Percentiles rank a stretch among this genome's conserved stretches.
Conservation (phyloP, 179 eudicot genomes). For the Spergularia azorica region DNA sequence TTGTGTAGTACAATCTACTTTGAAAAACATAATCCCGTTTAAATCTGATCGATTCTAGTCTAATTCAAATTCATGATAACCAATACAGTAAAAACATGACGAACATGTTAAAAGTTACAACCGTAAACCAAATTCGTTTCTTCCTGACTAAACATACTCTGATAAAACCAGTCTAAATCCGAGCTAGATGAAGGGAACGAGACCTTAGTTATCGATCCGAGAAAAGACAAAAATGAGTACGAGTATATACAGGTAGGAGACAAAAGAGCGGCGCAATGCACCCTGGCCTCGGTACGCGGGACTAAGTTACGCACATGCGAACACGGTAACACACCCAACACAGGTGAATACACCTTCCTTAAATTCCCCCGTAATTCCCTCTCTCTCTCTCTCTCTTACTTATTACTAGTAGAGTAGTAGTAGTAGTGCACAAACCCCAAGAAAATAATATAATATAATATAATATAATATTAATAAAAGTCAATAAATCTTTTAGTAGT, state of each 20-base stretch:
- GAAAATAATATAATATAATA: too few relatives aligned
- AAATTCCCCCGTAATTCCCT: slow-evolving; percentile 28
- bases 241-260: not conserved
- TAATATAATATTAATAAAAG: not conserved
- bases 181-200: not conserved
- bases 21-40: too few relatives aligned
- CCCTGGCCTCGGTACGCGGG: slow-evolving; percentile 22
- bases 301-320: slow-evolving; percentile 23
- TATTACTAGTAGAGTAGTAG: not conserved
- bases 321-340: not conserved
- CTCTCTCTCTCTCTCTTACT: not conserved
- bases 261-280: slow-evolving; percentile 31
- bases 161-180: not conserved
- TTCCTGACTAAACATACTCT: too few relatives aligned
- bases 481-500: not conserved
- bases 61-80: too few relatives aligned
- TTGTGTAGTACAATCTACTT: too few relatives aligned
- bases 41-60: too few relatives aligned
- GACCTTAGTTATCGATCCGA: not conserved
- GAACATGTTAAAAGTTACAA: too few relatives aligned
- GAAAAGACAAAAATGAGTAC: too few relatives aligned
- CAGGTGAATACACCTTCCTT: not conserved
- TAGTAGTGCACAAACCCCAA: not conserved
- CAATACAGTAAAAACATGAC: too few relatives aligned
- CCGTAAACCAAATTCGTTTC: too few relatives aligned